Evolutionary conservation across 371 early-diverging fungal species (phyloP).

Genomic region (Mycotypha africana): DNA sequence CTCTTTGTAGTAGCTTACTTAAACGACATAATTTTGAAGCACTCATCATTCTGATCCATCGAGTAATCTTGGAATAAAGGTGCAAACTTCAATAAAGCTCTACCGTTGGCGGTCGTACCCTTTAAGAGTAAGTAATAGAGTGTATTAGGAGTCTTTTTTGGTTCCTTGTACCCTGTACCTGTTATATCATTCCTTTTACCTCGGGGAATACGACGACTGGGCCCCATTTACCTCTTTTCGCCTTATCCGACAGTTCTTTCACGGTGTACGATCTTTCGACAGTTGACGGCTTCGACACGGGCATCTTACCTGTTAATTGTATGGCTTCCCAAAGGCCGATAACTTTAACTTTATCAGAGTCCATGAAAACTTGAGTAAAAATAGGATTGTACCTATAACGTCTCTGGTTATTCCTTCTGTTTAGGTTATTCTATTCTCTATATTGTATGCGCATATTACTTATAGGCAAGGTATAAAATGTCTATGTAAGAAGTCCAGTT

Average conservation of each 20-base stretch:
- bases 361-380: conserved; percentile 62
- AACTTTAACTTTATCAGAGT: conserved; percentile 42
- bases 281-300: not conserved
- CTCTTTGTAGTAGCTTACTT: no score
- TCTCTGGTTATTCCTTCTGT: not conserved
- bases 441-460: conserved; percentile 24
- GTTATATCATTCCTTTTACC: no score
- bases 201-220: conserved; percentile 86
- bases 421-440: not conserved
- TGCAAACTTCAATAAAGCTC: conserved; percentile 72
- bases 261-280: conserved; percentile 30
- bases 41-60: conserved; percentile 45
- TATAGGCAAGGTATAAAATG: conserved; percentile 66
- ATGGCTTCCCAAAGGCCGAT: conserved; percentile 62
- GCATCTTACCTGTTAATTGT: conserved; percentile 32
- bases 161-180: no score
- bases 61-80: conserved; percentile 59
- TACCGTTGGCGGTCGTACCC: conserved; percentile 87
- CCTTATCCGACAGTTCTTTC: conserved; percentile 48
- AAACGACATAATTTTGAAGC: conserved; percentile 60
- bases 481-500: conserved; percentile 88
- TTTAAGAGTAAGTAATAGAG: conserved; percentile 8
- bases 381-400: conserved; percentile 57
- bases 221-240: conserved; percentile 37
- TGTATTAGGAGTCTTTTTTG: no score